Evolutionary conservation across 257 asterid species (phyloP), one percentile per base, ranked within the genome.

Genomic region (Penstemon newberryi): DNA sequence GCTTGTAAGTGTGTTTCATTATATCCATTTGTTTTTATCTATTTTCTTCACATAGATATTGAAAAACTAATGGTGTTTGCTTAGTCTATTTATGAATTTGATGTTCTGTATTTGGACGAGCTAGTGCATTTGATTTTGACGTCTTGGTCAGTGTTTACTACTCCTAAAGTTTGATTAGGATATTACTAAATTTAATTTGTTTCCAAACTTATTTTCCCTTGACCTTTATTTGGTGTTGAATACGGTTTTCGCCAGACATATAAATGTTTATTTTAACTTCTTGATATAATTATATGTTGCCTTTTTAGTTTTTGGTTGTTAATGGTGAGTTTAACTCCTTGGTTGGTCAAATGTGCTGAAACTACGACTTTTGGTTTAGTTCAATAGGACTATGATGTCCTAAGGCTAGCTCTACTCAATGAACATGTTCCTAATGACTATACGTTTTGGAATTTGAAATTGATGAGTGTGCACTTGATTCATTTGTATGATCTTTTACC

Each of bases 1-100:
- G 83, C 71, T 87, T 69, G 97, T 85, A 84, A 67, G 87, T 80
- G 25, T 60, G 66, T 73, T 50, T 45, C 15, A 44, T 3, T 60
- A 2, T 53, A 15, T 40, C 15, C 52, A 41, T 55, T 65, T 50
- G 13, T 37, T 65, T 18, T 39, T 41, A 10, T 40, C 40, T 1
- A 15, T 19, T 9, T 58, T 11, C 9, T 25, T 52, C 5, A 37
- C 39, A 39, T 68, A 53, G 46, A 51, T 63, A 65, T 57, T 70
- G 15, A 19, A 44, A 38, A 33, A 39, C 38, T 57, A 9, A 47
- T 40, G 49, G 36, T 4, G 54, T 66, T 56, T 62, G 18, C 46
- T 41, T 37, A 50, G 61, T 13, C 8, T 25, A 47, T 41, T 40
- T 51, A 18, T 44, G 33, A 15, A 44, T 63, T 63, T 25, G 46